A percentile compares a stretch with the other conserved stretches of the same genome.
Evolutionary conservation across 192 early-diverging fungal species (phyloP).

Genomic region (Linnemannia zychae): DNA sequence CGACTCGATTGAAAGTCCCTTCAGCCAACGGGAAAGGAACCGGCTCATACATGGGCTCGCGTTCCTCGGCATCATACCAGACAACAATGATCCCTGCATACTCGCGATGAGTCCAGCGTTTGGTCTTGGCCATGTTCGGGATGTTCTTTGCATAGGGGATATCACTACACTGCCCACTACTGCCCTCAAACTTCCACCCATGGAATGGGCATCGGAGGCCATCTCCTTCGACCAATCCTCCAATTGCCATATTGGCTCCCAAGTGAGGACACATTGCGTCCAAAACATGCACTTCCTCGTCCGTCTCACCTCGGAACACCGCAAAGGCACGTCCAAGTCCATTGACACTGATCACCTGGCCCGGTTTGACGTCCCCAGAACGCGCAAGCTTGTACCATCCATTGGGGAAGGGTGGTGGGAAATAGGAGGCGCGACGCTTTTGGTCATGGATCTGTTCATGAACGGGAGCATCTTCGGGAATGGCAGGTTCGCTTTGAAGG

Average conservation of each 20-base stretch:
- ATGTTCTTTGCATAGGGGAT: slow-evolving; percentile 50
- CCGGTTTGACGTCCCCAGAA: slow-evolving; percentile 44
- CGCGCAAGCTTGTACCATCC: slow-evolving; percentile 52
- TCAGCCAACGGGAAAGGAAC: slow-evolving; percentile 48
- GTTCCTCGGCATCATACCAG: slow-evolving; percentile 51
- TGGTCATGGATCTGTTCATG: slow-evolving; percentile 55
- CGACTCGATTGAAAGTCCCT: slow-evolving; percentile 37
- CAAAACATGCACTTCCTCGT: slow-evolving; percentile 43
- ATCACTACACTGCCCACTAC: slow-evolving; percentile 43
- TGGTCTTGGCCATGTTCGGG: slow-evolving; percentile 44
- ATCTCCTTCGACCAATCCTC: slow-evolving; percentile 45
- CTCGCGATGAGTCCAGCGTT: slow-evolving; percentile 49
- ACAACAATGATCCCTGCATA: slow-evolving; percentile 38
- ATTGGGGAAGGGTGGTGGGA: slow-evolving; percentile 52
- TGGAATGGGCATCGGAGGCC: slow-evolving; percentile 48
- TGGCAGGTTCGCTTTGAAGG: slow-evolving; percentile 20
- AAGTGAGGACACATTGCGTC: slow-evolving; percentile 53
- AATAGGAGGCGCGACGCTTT: slow-evolving; percentile 37
- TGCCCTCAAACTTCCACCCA: slow-evolving; percentile 52
- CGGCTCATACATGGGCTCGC: slow-evolving; percentile 52
- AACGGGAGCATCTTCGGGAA: slow-evolving; percentile 25
- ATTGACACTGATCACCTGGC: slow-evolving; percentile 51
- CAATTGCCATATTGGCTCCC: slow-evolving; percentile 54
- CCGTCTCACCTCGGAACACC: slow-evolving; percentile 36
- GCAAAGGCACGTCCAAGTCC: slow-evolving; percentile 46